Evolutionary conservation across 345 rosid genomes (phyloP), one percentile per base, ranked within the genome.

Genomic region (Microcos paniculata): DNA sequence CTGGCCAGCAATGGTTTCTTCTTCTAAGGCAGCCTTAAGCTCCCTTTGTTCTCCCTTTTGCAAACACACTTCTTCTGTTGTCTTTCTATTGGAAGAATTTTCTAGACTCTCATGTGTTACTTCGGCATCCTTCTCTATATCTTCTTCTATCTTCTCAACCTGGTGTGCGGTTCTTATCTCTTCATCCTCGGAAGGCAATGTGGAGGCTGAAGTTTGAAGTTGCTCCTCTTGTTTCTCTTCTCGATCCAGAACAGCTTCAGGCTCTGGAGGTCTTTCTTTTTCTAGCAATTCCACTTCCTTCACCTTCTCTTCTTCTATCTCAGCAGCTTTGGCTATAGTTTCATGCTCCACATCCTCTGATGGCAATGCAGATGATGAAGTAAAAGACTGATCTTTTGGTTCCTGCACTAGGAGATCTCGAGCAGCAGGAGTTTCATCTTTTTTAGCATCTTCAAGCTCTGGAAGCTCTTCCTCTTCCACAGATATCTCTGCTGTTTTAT

Each of bases 141-240:
- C n/a, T n/a, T n/a, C 78, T 38, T 84, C 83, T 70, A 11, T 23
- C 77, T 78, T 76, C 71, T 79, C 76, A 55, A 71, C 58, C 67
- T 55, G 28, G 9, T 28, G 80, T n/a, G 71, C 78, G 21, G 42
- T 76, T 62, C 40, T 55, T 53, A 51, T 38, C 8, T 78, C 77
- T 61, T 64, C 73, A 58, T 68, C 77, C n/a, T n/a, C n/a, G n/a
- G n/a, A n/a, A n/a, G n/a, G n/a, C n/a, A n/a, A n/a, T n/a, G n/a
- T n/a, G n/a, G n/a, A n/a, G n/a, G n/a, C n/a, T n/a, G n/a, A n/a
- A n/a, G 43, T 40, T 63, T 79, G 75, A 38, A 38, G 8, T 55
- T 51, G 43, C 55, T 72, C 70, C 58, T 71, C 76, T 4, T n/a
- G n/a, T n/a, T 63, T 52, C 78, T 14, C 42, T n/a, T n/a, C n/a